Base-by-base conservation (phyloP, 2,329 filamentous ascomycete species). In the Stagonosporopsis vannaccii region DNA sequence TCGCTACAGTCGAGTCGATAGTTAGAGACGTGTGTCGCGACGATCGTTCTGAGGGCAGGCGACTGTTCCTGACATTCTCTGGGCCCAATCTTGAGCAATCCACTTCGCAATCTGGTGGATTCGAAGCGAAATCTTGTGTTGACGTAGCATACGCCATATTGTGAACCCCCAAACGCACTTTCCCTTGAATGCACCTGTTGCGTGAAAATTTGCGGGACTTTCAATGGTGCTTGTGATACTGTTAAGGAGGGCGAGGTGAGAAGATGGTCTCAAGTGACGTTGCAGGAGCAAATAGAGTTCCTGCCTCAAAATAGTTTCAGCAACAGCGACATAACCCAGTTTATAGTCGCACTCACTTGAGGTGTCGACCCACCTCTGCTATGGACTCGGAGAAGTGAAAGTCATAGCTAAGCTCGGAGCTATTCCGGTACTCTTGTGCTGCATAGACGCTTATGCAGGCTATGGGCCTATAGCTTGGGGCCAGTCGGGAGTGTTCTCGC, bases 371-470 rank as follows among this genome's bases (percentile, higher is more conserved):
- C 25, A 50, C 42, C 47, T 48, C 28, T 23, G 37, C 12, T 25
- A 15, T 22, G 19, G 17, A 37, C n/a, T 22, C 43, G 15, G 26
- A 30, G 40, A 32, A 39, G n/a, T 26, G 23, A 25, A 22, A 51
- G 28, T 39, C 30, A 6, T 42, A 48, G 41, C 47, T 47, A 43
- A 39, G 15, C 43, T 12, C 47, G 47, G 53, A 19, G 17, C 32
- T 36, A 47, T 12, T 30, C 6, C 53, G 48, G 48, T 26, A 32
- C 20, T 28, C 26, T 28, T 36, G 15, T 32, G 8, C 12, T 43
- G 53, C 53, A 51, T 46, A 28, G 9, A 50, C 51, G 51, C 53
- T 51, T 39, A 56, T 56, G 53, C 53, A 51, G 19, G 32, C 42
- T 33, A 51, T 35, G 19, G 46, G 50, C 28, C 36, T n/a, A 33